phyloP scores from a whole-genome alignment of 2,329 filamentous ascomycete species.

The Neurospora sp. region DNA sequence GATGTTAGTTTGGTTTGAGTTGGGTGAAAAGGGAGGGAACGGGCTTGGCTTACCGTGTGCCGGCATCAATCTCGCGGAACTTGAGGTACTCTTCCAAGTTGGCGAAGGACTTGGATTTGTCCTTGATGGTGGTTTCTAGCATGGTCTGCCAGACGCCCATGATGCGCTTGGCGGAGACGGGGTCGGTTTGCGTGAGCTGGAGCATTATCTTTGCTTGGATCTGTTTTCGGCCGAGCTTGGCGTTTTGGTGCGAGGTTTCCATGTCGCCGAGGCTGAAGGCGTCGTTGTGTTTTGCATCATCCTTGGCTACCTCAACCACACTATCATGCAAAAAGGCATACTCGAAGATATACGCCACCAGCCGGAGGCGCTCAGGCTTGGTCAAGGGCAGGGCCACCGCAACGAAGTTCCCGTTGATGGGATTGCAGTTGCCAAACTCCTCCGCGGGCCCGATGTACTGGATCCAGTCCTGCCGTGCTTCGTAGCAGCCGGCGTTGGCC shows the following conservation, averaged over 20 bases:
- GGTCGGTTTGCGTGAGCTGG: not conserved
- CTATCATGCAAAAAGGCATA: conserved; percentile 5
- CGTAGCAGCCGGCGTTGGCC: conserved; percentile 4
- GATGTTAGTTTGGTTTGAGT: too few species aligned
- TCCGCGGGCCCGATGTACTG: conserved; percentile 3
- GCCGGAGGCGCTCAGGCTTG: conserved; percentile 5
- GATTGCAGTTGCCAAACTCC: conserved; percentile 6
- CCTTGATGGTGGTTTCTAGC: conserved; percentile 2
- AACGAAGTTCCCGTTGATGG: conserved; percentile 6
- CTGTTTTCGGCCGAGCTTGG: conserved; percentile 5
- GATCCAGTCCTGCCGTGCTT: conserved; percentile 5
- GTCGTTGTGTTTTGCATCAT: not conserved
- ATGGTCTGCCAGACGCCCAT: conserved; percentile 3
- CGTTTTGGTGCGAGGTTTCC: not conserved
- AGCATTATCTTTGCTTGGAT: conserved; percentile 7
- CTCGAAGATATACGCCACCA: conserved; percentile 4
- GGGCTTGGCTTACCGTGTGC: not conserved
- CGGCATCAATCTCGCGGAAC: conserved; percentile 4
- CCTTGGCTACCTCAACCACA: not conserved
- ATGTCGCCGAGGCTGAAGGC: conserved; percentile 2
- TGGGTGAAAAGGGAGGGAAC: too few species aligned
- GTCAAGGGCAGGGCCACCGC: conserved; percentile 3
- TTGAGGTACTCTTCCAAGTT: conserved; percentile 4
- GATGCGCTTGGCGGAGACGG: conserved; percentile 2
- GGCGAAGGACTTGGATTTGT: conserved; percentile 3